phyloP scores from a whole-genome alignment of 1,284 basidiomycete species.

The Marasmius oreades region DNA sequence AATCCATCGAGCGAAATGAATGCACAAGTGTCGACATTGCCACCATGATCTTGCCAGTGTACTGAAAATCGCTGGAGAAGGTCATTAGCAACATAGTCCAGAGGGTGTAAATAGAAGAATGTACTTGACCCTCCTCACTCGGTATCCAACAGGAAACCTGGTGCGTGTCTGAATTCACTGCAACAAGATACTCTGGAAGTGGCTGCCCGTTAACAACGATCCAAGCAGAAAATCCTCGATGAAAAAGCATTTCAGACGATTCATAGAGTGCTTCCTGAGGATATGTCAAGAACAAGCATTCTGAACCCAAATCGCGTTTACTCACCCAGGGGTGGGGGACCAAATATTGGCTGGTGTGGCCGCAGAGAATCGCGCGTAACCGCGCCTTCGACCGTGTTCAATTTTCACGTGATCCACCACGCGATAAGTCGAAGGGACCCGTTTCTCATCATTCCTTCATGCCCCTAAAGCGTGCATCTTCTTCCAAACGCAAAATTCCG shows the following conservation, averaged over 20 bases:
- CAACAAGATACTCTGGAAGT: slow-evolving; percentile 50
- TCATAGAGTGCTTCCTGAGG: background rate
- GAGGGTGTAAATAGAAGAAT: slow-evolving; percentile 10
- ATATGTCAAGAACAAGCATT: background rate
- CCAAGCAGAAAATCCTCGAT: slow-evolving; percentile 64
- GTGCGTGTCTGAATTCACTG: slow-evolving; percentile 37
- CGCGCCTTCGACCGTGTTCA: background rate
- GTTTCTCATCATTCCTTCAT: slow-evolving; percentile 22
- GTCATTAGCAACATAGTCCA: background rate
- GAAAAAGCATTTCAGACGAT: slow-evolving; percentile 41
- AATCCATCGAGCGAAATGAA: slow-evolving; percentile 60
- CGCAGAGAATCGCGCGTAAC: background rate
- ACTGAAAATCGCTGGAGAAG: slow-evolving; percentile 47
- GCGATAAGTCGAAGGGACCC: no score
- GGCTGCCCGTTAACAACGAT: slow-evolving; percentile 45
- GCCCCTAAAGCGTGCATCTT: slow-evolving; percentile 30
- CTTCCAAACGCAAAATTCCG: slow-evolving; percentile 30
- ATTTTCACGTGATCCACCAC: background rate
- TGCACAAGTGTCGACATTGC: slow-evolving; percentile 45
- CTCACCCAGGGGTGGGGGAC: background rate
- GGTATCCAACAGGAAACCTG: slow-evolving; percentile 64
- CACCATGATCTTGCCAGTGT: slow-evolving; percentile 59
- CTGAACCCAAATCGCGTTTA: background rate
- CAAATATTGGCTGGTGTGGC: background rate
- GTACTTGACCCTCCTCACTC: slow-evolving; percentile 51